Evolutionary conservation across 1,139 yeast species (phyloP).

Genomic region (Suhomyces taliae): DNA sequence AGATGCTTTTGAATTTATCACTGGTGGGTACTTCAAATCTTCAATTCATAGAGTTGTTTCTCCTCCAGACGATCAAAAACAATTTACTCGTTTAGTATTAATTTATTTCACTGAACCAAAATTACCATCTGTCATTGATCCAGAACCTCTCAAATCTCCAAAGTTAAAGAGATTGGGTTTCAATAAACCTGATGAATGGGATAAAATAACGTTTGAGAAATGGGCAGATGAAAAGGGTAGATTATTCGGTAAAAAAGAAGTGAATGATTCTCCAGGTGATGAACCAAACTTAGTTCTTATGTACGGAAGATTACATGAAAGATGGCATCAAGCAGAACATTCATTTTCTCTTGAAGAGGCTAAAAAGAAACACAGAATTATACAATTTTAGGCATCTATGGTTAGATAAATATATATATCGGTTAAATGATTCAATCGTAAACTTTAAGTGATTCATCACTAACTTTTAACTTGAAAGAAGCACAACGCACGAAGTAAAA

Average conservation of each 20-base stretch:
- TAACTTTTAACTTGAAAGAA: not conserved
- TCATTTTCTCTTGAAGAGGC: conserved; percentile 20
- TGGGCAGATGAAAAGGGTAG: conserved; percentile 21
- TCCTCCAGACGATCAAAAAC: conserved; percentile 29
- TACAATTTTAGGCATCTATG: conserved; percentile 12
- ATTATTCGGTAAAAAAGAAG: conserved; percentile 17
- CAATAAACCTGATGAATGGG: conserved; percentile 17
- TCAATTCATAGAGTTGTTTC: conserved; percentile 30
- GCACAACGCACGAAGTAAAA: not conserved
- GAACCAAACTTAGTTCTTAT: conserved; percentile 19
- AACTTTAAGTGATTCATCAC: not conserved
- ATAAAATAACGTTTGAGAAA: conserved; percentile 17
- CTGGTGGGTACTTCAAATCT: conserved; percentile 32
- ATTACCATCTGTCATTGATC: conserved; percentile 16
- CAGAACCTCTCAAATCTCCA: conserved; percentile 17
- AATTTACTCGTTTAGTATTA: conserved; percentile 23
- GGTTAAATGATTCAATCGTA: no score
- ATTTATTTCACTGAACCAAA: conserved; percentile 28
- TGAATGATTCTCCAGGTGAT: conserved; percentile 17
- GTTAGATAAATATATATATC: not conserved
- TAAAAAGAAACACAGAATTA: conserved; percentile 16
- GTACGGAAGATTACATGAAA: conserved; percentile 20
- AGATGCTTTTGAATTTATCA: conserved; percentile 30
- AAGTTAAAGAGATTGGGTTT: conserved; percentile 14
- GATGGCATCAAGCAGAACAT: conserved; percentile 22